A percentile compares a stretch with the other conserved stretches of the same genome.
phyloP scores from a whole-genome alignment of 495 filamentous ascomycete species.

The Penicillium salamii region DNA sequence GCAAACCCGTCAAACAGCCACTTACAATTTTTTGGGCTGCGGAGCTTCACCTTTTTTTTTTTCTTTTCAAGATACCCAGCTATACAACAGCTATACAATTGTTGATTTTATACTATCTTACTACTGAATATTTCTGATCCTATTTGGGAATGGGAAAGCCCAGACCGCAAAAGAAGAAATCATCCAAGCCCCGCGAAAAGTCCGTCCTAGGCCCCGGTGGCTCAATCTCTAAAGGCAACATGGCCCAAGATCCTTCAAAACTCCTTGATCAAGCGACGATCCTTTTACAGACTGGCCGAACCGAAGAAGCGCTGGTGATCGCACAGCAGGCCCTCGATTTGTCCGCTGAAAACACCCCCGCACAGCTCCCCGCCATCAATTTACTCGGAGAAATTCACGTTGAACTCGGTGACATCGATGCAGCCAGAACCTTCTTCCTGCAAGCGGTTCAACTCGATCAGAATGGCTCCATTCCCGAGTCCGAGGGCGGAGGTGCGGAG shows the following conservation, averaged over 20 bases:
- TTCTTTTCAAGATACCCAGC: conserved; percentile 8
- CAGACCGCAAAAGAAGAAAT: conserved; percentile 45
- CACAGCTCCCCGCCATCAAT: conserved; percentile 63
- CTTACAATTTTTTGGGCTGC: conserved; percentile 31
- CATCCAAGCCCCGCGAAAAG: conserved; percentile 44
- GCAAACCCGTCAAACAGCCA: conserved; percentile 48
- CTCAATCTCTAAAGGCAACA: conserved; percentile 45
- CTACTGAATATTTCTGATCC: conserved; percentile 3
- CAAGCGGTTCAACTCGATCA: conserved; percentile 70
- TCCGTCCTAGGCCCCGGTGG: conserved; percentile 46
- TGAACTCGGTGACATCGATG: conserved; percentile 75
- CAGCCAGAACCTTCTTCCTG: conserved; percentile 65
- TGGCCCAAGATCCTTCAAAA: conserved; percentile 46
- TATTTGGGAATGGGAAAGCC: conserved; percentile 46
- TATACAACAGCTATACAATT: too few relatives aligned
- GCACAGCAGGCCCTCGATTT: conserved; percentile 61
- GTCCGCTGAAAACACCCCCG: conserved; percentile 34
- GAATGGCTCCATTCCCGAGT: conserved; percentile 58
- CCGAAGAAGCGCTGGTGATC: conserved; percentile 62
- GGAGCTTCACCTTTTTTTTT: conserved; percentile 31
- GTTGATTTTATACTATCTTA: too few relatives aligned
- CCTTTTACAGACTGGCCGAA: conserved; percentile 67
- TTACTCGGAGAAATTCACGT: conserved; percentile 81
- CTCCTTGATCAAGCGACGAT: conserved; percentile 67
- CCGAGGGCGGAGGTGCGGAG: conserved; percentile 77